Base-by-base conservation (phyloP, 345 rosid species). In the Ceriops zippeliana region DNA sequence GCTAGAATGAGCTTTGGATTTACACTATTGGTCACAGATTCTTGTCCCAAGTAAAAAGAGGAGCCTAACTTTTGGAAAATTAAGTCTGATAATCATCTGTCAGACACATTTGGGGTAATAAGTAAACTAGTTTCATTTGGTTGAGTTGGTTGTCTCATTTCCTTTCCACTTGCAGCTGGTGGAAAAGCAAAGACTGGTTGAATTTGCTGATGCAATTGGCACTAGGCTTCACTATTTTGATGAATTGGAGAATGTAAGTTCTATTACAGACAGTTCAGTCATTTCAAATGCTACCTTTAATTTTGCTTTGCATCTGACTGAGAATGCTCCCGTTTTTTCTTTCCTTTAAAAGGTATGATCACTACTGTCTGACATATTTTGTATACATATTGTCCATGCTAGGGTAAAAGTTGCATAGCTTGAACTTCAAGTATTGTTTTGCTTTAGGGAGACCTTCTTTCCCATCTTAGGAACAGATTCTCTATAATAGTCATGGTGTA, bases 201-300 rank as follows among this genome's bases (percentile, higher is more conserved):
- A 89, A 75, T 91, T 91, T 84, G 96, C 90, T 5, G 97, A 91
- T 78, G 99, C 97, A 54, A 85, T 95, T 74, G 91, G 87, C 57
- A 88, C 88, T 81, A 91, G 88, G 87, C 99, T 95, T 80, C 88
- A 86, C 78, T 88, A 83, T 83, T 95, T 95, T 83, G 99, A 91
- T 82, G 99, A 95, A 84, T 80, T 95, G 96, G 99, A 95, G 93
- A 91, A 95, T 84, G 99, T 95, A 88, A 87, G 97, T 76, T 65
- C 83, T 86, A 52, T 67, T 86, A 75, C 72, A 60, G 21, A 73
- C 73, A 76, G 65, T 63, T n/a, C 2, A 31, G 54, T 73, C 61
- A 46, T 62, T 56, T 61, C 38, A 62, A 52, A 37, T 53, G 51
- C 61, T 59, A 6, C 38, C 42, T 58, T 70, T 34, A 34, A 34